phyloP scores from a whole-genome alignment of 257 asterid genomes.

The Echites panduratus region DNA sequence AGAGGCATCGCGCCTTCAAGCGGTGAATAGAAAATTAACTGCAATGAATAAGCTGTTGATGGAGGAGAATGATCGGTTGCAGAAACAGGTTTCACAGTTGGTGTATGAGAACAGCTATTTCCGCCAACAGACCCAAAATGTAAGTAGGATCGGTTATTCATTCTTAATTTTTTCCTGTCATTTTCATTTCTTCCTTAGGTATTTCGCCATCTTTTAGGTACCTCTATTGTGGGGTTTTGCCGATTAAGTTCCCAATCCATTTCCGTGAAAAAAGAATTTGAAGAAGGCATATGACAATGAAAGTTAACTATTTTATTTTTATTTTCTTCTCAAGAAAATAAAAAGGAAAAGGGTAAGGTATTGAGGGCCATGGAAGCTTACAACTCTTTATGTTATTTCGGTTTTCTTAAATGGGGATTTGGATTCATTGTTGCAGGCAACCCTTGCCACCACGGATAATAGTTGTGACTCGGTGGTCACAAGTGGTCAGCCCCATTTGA shows the following conservation, averaged over 20 bases:
- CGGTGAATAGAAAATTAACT: constrained; percentile 75
- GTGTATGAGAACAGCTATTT: constrained; percentile 83
- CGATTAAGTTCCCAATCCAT: neutral
- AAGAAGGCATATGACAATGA: neutral
- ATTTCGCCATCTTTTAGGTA: neutral
- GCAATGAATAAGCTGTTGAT: constrained; percentile 96
- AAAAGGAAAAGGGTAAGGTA: no score
- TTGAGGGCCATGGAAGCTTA: neutral
- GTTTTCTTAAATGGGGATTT: neutral
- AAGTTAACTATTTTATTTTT: neutral
- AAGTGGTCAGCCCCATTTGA: constrained; percentile 82
- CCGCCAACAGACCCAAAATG: constrained; percentile 82
- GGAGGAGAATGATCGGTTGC: constrained; percentile 98
- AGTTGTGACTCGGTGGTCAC: constrained; percentile 98
- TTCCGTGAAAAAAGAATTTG: neutral
- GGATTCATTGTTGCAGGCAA: constrained; percentile 39
- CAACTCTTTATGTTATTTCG: neutral
- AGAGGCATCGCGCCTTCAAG: constrained; percentile 90
- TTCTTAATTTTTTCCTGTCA: neutral
- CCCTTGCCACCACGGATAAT: constrained; percentile 80
- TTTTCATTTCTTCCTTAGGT: neutral
- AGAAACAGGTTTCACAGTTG: constrained; percentile 91
- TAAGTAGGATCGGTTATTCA: constrained; percentile 14
- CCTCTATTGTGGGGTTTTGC: no score
- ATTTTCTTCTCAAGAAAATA: no score